Percentiles rank a stretch among this genome's conserved stretches.
Evolutionary conservation across 805 yeast species (phyloP).

Genomic region (Suhomyces sp.): DNA sequence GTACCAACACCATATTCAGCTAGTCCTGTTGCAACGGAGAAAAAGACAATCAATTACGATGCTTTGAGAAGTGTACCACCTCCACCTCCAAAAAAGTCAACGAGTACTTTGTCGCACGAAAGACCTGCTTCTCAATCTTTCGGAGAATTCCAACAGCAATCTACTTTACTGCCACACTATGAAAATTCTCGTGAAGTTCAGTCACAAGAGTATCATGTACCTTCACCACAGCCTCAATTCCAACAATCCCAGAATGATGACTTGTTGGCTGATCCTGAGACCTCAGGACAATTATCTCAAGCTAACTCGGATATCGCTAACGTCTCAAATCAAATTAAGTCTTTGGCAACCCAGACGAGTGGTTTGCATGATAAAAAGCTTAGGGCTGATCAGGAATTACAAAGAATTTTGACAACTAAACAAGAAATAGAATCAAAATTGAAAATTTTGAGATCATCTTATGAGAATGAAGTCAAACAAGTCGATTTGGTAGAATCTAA

Average conservation of each 20-base stretch:
- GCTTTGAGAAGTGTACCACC: conserved; percentile 51
- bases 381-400: conserved; percentile 74
- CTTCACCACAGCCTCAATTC: conserved; percentile 1
- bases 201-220: not conserved
- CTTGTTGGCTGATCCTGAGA: conserved; percentile 57
- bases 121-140: conserved; percentile 12
- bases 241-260: conserved; percentile 38
- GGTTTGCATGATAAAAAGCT: conserved; percentile 66
- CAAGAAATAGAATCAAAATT: conserved; percentile 73
- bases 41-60: conserved; percentile 43
- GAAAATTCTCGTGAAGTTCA: conserved; percentile 3
- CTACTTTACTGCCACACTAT: conserved; percentile 2
- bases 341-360: conserved; percentile 73
- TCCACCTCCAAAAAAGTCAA: conserved; percentile 31
- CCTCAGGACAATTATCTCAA: conserved; percentile 66
- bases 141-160: conserved; percentile 1
- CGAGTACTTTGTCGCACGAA: conserved; percentile 10
- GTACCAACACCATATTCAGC: conserved; percentile 13
- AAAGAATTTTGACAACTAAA: conserved; percentile 64
- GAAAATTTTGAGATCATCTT: conserved; percentile 60
- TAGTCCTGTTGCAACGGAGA: conserved; percentile 11
- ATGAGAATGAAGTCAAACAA: conserved; percentile 76
- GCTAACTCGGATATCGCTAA: conserved; percentile 88
- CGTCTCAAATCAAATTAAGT: conserved; percentile 77
- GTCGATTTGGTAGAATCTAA: conserved; percentile 69